Percentiles rank a stretch among this genome's conserved stretches.
phyloP scores from a whole-genome alignment of 202 grass and related monocot species.

The Hordeum pubiflorum region DNA sequence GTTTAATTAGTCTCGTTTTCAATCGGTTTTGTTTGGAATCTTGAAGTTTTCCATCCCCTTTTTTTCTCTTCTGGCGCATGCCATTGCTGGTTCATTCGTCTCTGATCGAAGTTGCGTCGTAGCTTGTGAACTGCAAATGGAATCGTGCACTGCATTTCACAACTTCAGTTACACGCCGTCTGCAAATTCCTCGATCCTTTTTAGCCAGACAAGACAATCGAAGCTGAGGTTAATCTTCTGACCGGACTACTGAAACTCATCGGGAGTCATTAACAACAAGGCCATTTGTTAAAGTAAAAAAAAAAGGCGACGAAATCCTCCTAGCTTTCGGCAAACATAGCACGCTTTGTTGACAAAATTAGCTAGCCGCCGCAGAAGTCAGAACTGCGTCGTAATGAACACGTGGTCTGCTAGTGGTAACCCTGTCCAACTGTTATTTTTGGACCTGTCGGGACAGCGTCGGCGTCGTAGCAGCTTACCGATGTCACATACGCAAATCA shows the following conservation, averaged over 20 bases:
- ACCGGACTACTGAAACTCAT: neutral
- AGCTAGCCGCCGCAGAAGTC: neutral
- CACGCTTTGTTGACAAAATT: neutral
- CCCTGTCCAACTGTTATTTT: neutral
- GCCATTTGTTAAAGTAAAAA: neutral
- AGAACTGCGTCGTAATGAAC: neutral
- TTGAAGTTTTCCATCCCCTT: neutral
- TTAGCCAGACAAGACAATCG: neutral
- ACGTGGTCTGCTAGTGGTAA: neutral
- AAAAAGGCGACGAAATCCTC: neutral
- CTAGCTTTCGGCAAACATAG: neutral
- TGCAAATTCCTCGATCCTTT: neutral
- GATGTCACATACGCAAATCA: neutral
- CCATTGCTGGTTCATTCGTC: slow-evolving; percentile 9
- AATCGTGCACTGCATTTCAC: neutral
- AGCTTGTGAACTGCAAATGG: neutral
- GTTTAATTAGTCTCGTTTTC: neutral
- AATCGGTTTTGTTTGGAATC: slow-evolving; percentile 14
- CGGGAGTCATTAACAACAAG: neutral
- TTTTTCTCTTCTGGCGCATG: neutral
- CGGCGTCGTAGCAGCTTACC: neutral
- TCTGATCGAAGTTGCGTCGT: neutral
- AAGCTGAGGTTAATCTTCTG: neutral
- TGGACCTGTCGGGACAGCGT: slow-evolving; percentile 1
- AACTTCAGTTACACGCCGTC: neutral